phyloP scores from a whole-genome alignment of 306 rosid species.

The Cicer chorassanicum region DNA sequence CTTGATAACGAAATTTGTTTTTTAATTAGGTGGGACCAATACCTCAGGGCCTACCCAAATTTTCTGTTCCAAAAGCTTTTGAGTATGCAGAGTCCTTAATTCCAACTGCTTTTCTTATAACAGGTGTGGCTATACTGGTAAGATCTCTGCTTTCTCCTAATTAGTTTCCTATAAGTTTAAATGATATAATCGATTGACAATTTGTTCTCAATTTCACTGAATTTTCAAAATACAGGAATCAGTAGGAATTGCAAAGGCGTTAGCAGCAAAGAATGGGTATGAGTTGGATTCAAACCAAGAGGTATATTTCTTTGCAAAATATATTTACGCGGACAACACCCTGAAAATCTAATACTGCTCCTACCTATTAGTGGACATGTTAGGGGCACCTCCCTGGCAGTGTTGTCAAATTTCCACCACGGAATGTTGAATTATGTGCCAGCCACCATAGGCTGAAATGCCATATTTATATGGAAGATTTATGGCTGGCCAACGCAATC shows the following conservation, averaged over 20 bases:
- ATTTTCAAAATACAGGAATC: constrained; percentile 72
- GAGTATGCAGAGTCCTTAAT: constrained; percentile 72
- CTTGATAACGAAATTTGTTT: constrained; percentile 40
- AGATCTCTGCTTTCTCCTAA: constrained; percentile 42
- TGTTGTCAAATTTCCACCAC: not conserved
- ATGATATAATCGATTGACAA: constrained; percentile 19
- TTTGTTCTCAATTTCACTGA: constrained; percentile 30
- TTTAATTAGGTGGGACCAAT: constrained; percentile 86
- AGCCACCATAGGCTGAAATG: not conserved
- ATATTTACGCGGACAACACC: not conserved
- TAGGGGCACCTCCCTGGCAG: not conserved
- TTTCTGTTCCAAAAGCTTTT: constrained; percentile 84
- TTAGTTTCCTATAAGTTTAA: constrained; percentile 17
- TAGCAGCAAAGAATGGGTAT: constrained; percentile 96
- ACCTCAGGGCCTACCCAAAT: constrained; percentile 90
- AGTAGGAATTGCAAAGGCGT: constrained; percentile 97
- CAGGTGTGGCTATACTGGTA: constrained; percentile 98
- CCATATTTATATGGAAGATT: not conserved
- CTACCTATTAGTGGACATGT: not conserved
- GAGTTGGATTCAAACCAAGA: constrained; percentile 99
- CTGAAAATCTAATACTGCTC: constrained; percentile 12
- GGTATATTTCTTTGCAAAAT: constrained; percentile 61
- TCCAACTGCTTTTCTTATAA: constrained; percentile 90
- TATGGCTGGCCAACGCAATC: not conserved
- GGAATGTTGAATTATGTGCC: not conserved